Conservation (phyloP, 768 basidiomycete genomes). For the Chalciporus sphaerocephalus region DNA sequence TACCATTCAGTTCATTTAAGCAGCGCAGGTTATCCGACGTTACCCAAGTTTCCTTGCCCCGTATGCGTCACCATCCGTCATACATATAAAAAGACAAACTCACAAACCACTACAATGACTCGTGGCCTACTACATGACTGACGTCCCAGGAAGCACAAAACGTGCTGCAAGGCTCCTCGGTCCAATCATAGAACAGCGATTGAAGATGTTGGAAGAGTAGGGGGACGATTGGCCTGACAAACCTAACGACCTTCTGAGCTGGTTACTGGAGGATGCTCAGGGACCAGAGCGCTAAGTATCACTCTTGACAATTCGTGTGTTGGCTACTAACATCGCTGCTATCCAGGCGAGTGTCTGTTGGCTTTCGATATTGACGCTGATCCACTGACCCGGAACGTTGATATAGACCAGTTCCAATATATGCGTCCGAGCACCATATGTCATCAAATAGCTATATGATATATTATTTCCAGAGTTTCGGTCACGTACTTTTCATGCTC, state of each 20-base stretch:
- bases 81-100: too few relatives aligned
- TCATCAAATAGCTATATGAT: too few relatives aligned
- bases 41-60: conserved; percentile 34
- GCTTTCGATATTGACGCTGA: neutral
- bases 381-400: neutral
- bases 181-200: conserved; percentile 31
- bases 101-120: too few relatives aligned
- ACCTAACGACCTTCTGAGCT: conserved; percentile 33
- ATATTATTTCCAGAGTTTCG: conserved; percentile 26
- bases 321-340: conserved; percentile 20
- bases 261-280: conserved; percentile 29
- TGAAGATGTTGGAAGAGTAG: conserved; percentile 19
- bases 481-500: conserved; percentile 34
- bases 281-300: conserved; percentile 14
- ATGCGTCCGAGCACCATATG: too few relatives aligned
- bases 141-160: conserved; percentile 3
- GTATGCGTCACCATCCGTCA: too few relatives aligned
- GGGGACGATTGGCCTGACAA: conserved; percentile 29
- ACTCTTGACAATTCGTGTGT: conserved; percentile 22
- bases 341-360: conserved; percentile 18
- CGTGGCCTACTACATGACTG: conserved; percentile 14
- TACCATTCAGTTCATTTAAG: conserved; percentile 27
- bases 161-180: conserved; percentile 15
- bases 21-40: conserved; percentile 21
- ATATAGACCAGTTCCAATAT: conserved; percentile 22